Evolutionary conservation across 106 monocot genomes (phyloP).

Genomic region (Acanthochlamys bracteata): DNA sequence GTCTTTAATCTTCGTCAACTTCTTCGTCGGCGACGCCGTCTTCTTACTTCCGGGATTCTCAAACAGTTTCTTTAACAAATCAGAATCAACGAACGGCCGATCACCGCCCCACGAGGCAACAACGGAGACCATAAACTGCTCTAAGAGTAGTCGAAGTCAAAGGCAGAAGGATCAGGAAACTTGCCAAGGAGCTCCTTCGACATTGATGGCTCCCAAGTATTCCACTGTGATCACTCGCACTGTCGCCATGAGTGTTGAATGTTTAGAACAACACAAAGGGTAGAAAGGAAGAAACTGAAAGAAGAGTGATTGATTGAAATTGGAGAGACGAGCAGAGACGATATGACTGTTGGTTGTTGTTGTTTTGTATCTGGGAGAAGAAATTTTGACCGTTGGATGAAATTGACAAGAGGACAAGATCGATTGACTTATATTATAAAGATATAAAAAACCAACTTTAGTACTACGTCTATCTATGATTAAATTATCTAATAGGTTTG

Average conservation of each 20-base stretch:
- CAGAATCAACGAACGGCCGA: background rate
- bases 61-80: background rate
- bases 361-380: background rate
- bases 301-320: background rate
- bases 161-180: constrained; percentile 77
- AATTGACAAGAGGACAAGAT: too few species aligned
- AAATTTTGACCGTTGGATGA: background rate
- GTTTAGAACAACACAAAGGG: background rate
- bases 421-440: too few species aligned
- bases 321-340: background rate
- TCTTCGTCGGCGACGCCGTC: background rate
- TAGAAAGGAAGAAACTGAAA: background rate
- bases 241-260: background rate
- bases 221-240: constrained; percentile 83
- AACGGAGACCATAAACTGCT: constrained; percentile 91
- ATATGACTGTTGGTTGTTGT: background rate
- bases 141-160: constrained; percentile 90
- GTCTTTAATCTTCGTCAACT: constrained; percentile 9
- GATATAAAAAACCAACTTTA: too few species aligned
- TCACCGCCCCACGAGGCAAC: constrained; percentile 26
- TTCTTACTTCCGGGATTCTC: background rate
- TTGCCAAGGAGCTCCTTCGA: constrained; percentile 63
- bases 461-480: too few species aligned
- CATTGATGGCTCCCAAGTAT: constrained; percentile 79
- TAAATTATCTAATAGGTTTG: too few species aligned